Conservation (phyloP, 2,329 filamentous ascomycete genomes). For the Trichoderma sp. region DNA sequence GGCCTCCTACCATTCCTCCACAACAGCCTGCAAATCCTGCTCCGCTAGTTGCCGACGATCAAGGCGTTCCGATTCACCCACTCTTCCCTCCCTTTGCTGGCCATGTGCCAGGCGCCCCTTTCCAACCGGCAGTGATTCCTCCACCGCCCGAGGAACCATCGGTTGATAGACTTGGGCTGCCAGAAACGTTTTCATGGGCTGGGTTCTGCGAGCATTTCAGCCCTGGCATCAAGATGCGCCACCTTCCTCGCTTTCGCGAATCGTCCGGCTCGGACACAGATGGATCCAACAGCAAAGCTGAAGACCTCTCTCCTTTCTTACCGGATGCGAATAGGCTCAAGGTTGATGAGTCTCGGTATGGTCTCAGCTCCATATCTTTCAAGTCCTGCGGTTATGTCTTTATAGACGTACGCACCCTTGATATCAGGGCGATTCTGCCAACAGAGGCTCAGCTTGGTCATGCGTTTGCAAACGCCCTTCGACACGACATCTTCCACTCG, state of each 20-base stretch:
- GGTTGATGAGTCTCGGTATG: conserved; percentile 38
- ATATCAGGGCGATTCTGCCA: conserved; percentile 44
- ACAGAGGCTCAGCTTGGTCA: not conserved
- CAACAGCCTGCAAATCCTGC: conserved; percentile 34
- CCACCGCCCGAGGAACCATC: not conserved
- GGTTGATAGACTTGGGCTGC: conserved; percentile 29
- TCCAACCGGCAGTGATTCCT: not conserved
- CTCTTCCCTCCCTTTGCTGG: not conserved
- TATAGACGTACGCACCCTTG: conserved; percentile 44
- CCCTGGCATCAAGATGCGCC: conserved; percentile 41
- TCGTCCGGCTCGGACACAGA: not conserved
- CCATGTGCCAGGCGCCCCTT: not conserved
- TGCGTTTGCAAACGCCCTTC: conserved; percentile 13
- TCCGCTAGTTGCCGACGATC: conserved; percentile 21
- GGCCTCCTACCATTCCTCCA: conserved; percentile 42
- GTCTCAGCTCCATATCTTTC: conserved; percentile 52
- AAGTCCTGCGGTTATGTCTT: conserved; percentile 65
- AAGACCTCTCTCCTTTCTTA: conserved; percentile 3
- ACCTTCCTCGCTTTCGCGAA: not conserved
- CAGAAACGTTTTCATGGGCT: conserved; percentile 44
- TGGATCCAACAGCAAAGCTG: not conserved
- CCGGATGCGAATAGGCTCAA: conserved; percentile 29
- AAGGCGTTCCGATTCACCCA: not conserved
- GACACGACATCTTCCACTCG: conserved; percentile 34
- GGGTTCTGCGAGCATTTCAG: conserved; percentile 50